Base-by-base conservation (phyloP, 768 basidiomycete genomes). In the Chalciporus piperatus region DNA sequence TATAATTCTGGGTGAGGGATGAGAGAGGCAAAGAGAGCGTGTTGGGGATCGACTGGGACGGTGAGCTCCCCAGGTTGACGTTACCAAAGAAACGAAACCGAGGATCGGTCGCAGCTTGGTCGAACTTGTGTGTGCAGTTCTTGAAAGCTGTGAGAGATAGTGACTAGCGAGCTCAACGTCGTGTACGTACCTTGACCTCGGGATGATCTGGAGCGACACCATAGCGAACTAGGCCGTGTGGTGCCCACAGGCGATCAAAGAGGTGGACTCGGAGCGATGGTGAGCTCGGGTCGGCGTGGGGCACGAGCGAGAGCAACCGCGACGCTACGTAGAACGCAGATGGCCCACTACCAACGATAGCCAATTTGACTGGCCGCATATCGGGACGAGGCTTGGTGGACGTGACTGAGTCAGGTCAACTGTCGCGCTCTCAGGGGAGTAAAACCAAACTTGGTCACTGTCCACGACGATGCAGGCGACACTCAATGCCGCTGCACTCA, bases 151-250 rank as follows among this genome's bases (percentile, higher is more conserved):
- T 59, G 38, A 65, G 62, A 32, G 30, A 32, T 45, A 17, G 19
- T 25, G 49, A 45, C 38, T 19, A 51, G 44, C 39, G 45, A 46
- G 3, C 50, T 10, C 17, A 41, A 42, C 22, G 48, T 14, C 27
- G 28, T 16, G 40, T 28, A 38, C 53, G 48, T 47, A 61, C 96
- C 82, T 98, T 99, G 69, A 98, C 95, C 74, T 98, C 96, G 10
- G 97, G 93, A 69, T 98, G 96, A 72, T 98, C 96, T 40, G 96
- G 96, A 11, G 97, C 96, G 13, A 99, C 95, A 0, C 97, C 95
- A 63, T 95, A 99, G 41, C 97, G 77, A 4, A 97, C 94, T 1
- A 98, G 78, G 1, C 97, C 97, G 64, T 97, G 91, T 11, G 96
- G 96, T 25, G 92, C 85, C 81, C 95, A 98, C 11, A 96, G 76